phyloP scores from a whole-genome alignment of 495 filamentous ascomycete species.

The Cercophora scortea region DNA sequence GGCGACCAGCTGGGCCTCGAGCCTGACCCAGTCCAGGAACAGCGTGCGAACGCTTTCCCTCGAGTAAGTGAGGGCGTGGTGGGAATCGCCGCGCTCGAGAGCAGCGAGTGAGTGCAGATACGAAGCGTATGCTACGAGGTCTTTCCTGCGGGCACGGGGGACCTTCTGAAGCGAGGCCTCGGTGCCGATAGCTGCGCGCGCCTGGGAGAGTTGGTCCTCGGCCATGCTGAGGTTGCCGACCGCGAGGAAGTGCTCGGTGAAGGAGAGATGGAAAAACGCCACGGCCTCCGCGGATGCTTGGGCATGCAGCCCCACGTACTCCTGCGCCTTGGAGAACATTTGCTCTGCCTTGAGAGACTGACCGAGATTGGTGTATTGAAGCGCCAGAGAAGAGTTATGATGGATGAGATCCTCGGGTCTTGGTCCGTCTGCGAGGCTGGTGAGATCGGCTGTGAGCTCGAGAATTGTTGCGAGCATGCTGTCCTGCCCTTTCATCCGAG shows the following conservation, averaged over 20 bases:
- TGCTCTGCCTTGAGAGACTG: slow-evolving; percentile 66
- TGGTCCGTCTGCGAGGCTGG: slow-evolving; percentile 45
- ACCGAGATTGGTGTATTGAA: slow-evolving; percentile 71
- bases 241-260: slow-evolving; percentile 65
- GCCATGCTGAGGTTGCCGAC: slow-evolving; percentile 58
- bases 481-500: slow-evolving; percentile 62
- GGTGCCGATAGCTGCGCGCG: slow-evolving; percentile 21
- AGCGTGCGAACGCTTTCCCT: slow-evolving; percentile 58
- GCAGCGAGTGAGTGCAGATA: slow-evolving; percentile 56
- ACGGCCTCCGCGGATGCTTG: slow-evolving; percentile 19
- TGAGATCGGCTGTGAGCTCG: slow-evolving; percentile 42
- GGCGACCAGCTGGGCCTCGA: slow-evolving; percentile 39
- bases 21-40: slow-evolving; percentile 60
- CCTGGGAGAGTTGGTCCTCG: slow-evolving; percentile 31
- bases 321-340: slow-evolving; percentile 51
- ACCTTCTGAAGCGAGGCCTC: slow-evolving; percentile 11
- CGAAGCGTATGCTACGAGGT: slow-evolving; percentile 43
- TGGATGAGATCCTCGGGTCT: slow-evolving; percentile 49
- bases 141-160: slow-evolving; percentile 23
- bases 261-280: slow-evolving; percentile 57
- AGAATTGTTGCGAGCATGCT: slow-evolving; percentile 36
- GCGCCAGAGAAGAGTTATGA: slow-evolving; percentile 51
- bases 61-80: slow-evolving; percentile 57
- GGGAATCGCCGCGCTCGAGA: slow-evolving; percentile 53
- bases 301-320: slow-evolving; percentile 12